Base-by-base conservation (phyloP, 1,284 basidiomycete genomes). In the Mixia osmundae region DNA sequence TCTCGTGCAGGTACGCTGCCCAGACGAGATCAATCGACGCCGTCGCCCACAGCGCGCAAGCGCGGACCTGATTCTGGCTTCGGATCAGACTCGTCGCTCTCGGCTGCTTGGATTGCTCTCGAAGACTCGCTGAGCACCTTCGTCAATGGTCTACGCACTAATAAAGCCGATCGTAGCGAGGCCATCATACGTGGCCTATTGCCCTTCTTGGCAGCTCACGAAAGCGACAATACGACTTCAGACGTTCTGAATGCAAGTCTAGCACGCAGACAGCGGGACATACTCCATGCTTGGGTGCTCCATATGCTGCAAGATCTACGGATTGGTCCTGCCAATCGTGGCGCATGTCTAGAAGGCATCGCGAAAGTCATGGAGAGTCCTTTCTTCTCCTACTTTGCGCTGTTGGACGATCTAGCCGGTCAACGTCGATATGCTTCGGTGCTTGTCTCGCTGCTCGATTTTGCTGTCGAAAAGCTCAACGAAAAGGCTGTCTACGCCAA, bases 381-480 rank as follows among this genome's bases (percentile, higher is more conserved):
- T 22, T 54, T 54, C 31, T 46, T 63, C 4, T 57, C 57, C 1
- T 49, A 52, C 11, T 38, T 39, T 1, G 53, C 57, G 9, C 50
- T 64, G 12, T 39, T 50, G 18, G 38, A 40, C 3, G 55, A 55
- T 18, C 41, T 42, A 1, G 43, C 24, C 0, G 52, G 46, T 2
- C 46, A 50, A 25, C 43, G 40, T 3, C 51, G 51, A 4, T 62
- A 60, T 48, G 53, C 54, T 15, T 41, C 50, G 20, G 45, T 59
- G 32, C 54, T 63, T 48, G 51, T 61, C 18, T 47, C 46, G 31
- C 51, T 61, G 19, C 53, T 63, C 49, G 53, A 44, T 11, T 63
- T 61, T 43, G 62, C 62, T 3, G 58, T 63, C 49, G 57, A 57
- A 26, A 64, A 64, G 49, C 53, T 64, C 1, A 61, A 61, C 6